Evolutionary conservation across 23 red algal species (phyloP), one percentile per base, ranked within the genome.

Genomic region (Gracilaria gracilis): DNA sequence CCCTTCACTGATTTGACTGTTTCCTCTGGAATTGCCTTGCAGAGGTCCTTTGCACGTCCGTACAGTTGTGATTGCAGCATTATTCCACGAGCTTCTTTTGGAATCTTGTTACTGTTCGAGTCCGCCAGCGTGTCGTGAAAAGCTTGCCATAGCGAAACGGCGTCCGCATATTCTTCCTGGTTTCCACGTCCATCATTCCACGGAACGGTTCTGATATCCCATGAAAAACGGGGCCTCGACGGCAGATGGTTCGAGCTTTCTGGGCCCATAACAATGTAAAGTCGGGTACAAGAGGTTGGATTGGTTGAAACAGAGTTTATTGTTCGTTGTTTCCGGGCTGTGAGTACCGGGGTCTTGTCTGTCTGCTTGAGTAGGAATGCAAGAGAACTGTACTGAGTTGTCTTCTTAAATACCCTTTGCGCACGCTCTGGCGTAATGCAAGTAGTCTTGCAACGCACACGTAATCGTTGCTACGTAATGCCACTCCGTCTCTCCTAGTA

Each of bases 21-120:
- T 5, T 69, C 12, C 12, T 2, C 53, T 28, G 83, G 40, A 12
- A 87, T 74, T 36, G 19, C 29, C 65, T 53, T 33, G 83, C 66
- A 71, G 37, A 87, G 37, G n/a, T 87, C 83, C 9, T n/a, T 11
- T 11, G 83, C 83, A 0, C 67, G 4, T 2, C 62, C 83, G 54
- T 35, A 74, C 1, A 87, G 49, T 32, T 87, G 58, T 4, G 61
- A 69, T 4, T 72, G 79, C 11, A 83, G 15, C 29, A 83, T 13
- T 4, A 83, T 83, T 0, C 79, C 79, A 2, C n/a, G 38, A 2
- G 25, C 55, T 2, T 37, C 27, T 21, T 27, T 12, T 1, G 7
- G 7, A 20, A 61, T 62, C 53, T 83, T 87, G 83, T 87, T 83
- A 39, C 25, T 15, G n/a, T 83, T 83, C 29, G 79, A 66, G 29